A percentile compares a stretch with the other conserved stretches of the same genome.
These are phyloP conservation scores for Suhomyces tanzawaensis DNA, from an alignment of 805 yeast genomes.

Conservation along the genomic window DNA sequence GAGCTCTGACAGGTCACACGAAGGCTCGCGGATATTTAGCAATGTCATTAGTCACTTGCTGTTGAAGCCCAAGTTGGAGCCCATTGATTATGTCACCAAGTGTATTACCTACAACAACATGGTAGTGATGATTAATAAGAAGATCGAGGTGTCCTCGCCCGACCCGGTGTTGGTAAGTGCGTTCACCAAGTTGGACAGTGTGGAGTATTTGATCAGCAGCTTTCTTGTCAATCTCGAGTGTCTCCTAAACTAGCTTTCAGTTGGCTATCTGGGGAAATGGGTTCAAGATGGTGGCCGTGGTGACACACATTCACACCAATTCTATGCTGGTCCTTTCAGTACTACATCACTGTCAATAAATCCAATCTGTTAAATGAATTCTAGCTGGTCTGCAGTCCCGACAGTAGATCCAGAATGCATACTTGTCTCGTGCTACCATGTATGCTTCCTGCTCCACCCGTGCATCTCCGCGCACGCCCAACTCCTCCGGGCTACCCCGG, in stretches of 20 bases:
- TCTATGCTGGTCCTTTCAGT: too few relatives aligned
- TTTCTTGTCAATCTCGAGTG: constrained; percentile 19
- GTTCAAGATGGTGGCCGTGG: too few relatives aligned
- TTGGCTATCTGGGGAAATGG: neutral
- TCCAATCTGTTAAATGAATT: too few relatives aligned
- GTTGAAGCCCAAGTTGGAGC: constrained; percentile 28
- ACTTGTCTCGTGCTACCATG: too few relatives aligned
- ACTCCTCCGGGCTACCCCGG: too few relatives aligned
- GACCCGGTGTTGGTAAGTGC: constrained; percentile 67
- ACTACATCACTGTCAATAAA: too few relatives aligned
- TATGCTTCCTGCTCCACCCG: too few relatives aligned
- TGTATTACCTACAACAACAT: constrained; percentile 50
- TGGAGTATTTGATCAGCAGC: constrained; percentile 49
- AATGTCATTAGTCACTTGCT: constrained; percentile 25
- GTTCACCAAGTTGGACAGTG: constrained; percentile 58
- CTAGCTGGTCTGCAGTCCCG: too few relatives aligned
- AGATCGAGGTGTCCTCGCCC: constrained; percentile 58
- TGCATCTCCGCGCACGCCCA: too few relatives aligned
- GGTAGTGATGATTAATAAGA: constrained; percentile 62
- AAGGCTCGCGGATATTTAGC: constrained; percentile 12
- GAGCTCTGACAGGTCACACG: constrained; percentile 3
- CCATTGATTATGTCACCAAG: constrained; percentile 55
- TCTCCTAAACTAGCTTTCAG: constrained; percentile 5
- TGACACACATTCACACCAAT: too few relatives aligned
- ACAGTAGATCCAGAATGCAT: too few relatives aligned